These are phyloP conservation scores for Colletotrichum euphorbiae DNA, from an alignment of 2,329 filamentous ascomycete species.

Conservation along the genomic window DNA sequence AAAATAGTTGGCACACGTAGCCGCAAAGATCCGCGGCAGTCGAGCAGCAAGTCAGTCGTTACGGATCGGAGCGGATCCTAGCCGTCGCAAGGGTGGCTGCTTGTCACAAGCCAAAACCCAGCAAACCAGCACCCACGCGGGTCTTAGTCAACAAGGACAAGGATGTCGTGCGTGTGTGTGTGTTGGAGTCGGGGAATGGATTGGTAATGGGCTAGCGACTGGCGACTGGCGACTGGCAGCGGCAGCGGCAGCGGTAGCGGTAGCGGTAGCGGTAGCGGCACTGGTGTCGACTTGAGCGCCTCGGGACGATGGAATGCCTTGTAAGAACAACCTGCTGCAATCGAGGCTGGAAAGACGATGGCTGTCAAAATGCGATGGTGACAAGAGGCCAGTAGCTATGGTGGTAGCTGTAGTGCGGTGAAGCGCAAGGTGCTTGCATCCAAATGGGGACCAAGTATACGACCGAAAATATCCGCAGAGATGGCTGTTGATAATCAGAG, in stretches of 20 bases:
- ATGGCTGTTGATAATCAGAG: no score
- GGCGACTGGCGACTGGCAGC: background rate
- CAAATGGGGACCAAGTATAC: no score
- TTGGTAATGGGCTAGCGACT: background rate
- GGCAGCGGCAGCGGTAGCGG: background rate
- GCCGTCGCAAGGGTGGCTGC: constrained; percentile 27
- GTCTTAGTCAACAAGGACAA: constrained; percentile 30
- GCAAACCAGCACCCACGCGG: constrained; percentile 21
- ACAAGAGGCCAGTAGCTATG: background rate
- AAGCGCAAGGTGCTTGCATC: background rate
- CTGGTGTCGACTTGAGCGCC: background rate
- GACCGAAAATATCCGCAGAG: no score
- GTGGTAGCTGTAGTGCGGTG: background rate
- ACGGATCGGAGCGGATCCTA: constrained; percentile 32
- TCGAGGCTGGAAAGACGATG: background rate
- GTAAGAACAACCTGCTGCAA: background rate
- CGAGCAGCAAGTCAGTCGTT: constrained; percentile 28
- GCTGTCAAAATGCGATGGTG: background rate
- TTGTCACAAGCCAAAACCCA: constrained; percentile 40
- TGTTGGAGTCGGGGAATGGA: background rate
- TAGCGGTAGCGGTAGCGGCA: background rate
- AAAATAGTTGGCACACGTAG: constrained; percentile 37
- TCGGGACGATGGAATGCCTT: background rate
- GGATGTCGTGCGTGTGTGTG: constrained; percentile 11
- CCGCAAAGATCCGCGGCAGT: constrained; percentile 37